Evolutionary conservation across 495 filamentous ascomycete species (phyloP).

Genomic region (Xylaria telfairii): DNA sequence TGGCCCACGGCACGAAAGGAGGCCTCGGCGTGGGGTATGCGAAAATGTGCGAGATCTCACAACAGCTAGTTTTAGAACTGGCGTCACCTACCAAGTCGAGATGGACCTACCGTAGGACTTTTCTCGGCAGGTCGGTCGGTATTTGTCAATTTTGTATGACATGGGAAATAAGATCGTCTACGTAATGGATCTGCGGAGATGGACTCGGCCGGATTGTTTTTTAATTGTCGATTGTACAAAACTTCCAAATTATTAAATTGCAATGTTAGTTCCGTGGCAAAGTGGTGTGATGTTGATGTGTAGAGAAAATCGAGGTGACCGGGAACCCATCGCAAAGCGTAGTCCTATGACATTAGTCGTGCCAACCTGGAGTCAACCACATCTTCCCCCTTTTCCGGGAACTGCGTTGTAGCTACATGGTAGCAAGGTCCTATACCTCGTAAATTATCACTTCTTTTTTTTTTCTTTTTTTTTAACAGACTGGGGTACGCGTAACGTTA

Average conservation of each 20-base stretch:
- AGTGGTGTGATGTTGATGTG: background rate
- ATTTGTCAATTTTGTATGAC: background rate
- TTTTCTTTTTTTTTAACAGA: too few species aligned
- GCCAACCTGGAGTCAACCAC: background rate
- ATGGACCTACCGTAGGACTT: background rate
- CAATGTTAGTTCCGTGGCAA: background rate
- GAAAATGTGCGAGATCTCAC: background rate
- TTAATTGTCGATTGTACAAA: background rate
- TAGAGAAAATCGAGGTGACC: background rate
- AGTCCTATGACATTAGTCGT: background rate
- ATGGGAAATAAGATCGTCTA: background rate
- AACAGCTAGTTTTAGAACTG: background rate
- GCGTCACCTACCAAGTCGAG: conserved; percentile 19
- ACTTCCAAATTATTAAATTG: background rate
- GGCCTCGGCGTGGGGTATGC: background rate
- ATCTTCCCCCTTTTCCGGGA: background rate
- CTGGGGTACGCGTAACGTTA: too few species aligned
- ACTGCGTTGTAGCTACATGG: background rate
- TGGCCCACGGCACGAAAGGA: background rate
- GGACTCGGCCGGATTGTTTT: background rate
- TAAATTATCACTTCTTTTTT: too few species aligned
- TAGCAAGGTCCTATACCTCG: background rate
- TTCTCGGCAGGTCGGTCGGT: background rate
- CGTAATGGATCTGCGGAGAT: background rate
- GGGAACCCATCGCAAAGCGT: background rate